Conservation (phyloP, 805 yeast genomes). For the Nakazawaea molendinolei region DNA sequence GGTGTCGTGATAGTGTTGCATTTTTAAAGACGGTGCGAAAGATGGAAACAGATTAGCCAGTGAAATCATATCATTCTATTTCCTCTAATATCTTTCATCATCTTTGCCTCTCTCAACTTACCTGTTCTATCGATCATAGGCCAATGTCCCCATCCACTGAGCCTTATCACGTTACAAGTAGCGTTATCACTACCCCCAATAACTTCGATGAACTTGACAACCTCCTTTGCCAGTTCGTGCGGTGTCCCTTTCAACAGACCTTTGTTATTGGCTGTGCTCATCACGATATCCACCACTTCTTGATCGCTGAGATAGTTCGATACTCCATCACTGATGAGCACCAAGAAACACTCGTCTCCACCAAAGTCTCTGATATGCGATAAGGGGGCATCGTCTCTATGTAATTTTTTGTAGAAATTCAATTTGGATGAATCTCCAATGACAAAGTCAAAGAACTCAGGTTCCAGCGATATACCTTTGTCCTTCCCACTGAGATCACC, state of each 20-base stretch:
- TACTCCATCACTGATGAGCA: constrained; percentile 82
- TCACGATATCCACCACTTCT: constrained; percentile 82
- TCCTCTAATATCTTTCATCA: constrained; percentile 21
- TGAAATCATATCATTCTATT: constrained; percentile 9
- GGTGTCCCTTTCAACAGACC: constrained; percentile 77
- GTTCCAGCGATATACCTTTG: constrained; percentile 87
- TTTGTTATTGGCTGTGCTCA: constrained; percentile 52
- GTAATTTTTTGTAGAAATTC: constrained; percentile 19
- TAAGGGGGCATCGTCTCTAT: constrained; percentile 16
- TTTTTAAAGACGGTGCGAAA: background rate
- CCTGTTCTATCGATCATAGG: constrained; percentile 82
- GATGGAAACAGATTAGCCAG: background rate
- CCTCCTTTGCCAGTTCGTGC: constrained; percentile 78
- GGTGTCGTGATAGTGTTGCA: background rate
- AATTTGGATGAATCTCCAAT: constrained; percentile 55
- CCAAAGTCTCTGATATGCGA: constrained; percentile 40
- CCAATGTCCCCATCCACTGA: constrained; percentile 95
- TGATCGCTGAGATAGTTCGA: constrained; percentile 79
- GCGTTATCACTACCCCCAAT: constrained; percentile 94
- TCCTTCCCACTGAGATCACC: constrained; percentile 82
- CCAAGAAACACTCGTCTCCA: constrained; percentile 84
- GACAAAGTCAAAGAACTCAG: constrained; percentile 67
- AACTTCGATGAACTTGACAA: constrained; percentile 74
- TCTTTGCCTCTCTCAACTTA: constrained; percentile 62
- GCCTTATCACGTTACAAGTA: constrained; percentile 75